A percentile compares a stretch with the other conserved stretches of the same genome.
phyloP scores from a whole-genome alignment of 768 basidiomycete genomes.

The Mycena albidolilacea region DNA sequence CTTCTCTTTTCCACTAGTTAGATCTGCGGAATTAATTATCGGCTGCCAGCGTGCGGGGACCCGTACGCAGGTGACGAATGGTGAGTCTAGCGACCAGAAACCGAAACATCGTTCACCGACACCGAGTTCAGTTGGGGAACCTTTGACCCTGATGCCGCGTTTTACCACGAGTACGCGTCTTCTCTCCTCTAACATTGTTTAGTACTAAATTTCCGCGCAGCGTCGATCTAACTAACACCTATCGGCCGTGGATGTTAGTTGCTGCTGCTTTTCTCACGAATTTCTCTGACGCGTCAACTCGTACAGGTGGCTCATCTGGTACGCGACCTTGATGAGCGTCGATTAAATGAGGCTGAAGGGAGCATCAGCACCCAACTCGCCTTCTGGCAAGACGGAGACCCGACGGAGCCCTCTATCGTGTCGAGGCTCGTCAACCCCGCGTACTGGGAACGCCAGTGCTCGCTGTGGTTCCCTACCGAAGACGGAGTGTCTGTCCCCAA shows the following conservation, averaged over 20 bases:
- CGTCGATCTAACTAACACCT: conserved; percentile 29
- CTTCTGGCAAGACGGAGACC: conserved; percentile 37
- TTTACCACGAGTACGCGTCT: conserved; percentile 18
- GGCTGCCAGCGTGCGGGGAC: background rate
- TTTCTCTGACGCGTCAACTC: background rate
- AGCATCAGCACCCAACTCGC: conserved; percentile 26
- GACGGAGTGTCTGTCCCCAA: conserved; percentile 31
- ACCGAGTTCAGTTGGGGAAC: conserved; percentile 29
- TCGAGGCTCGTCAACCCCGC: conserved; percentile 25
- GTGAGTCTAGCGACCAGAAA: background rate
- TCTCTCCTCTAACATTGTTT: background rate
- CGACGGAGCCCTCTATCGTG: conserved; percentile 29
- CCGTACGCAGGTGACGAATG: conserved; percentile 33
- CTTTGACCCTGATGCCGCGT: conserved; percentile 27
- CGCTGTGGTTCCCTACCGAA: conserved; percentile 34
- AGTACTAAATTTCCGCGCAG: background rate
- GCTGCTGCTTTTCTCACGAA: background rate
- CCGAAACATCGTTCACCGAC: background rate
- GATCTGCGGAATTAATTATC: background rate
- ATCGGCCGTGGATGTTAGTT: conserved; percentile 38
- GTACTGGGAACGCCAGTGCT: conserved; percentile 38
- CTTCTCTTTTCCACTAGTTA: conserved; percentile 12
- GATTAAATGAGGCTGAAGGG: background rate
- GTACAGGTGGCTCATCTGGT: conserved; percentile 36
- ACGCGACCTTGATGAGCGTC: background rate